Percentiles rank a stretch among this genome's conserved stretches.
Evolutionary conservation across 441 rosid species (phyloP).

Genomic region (Gossypium aridum): DNA sequence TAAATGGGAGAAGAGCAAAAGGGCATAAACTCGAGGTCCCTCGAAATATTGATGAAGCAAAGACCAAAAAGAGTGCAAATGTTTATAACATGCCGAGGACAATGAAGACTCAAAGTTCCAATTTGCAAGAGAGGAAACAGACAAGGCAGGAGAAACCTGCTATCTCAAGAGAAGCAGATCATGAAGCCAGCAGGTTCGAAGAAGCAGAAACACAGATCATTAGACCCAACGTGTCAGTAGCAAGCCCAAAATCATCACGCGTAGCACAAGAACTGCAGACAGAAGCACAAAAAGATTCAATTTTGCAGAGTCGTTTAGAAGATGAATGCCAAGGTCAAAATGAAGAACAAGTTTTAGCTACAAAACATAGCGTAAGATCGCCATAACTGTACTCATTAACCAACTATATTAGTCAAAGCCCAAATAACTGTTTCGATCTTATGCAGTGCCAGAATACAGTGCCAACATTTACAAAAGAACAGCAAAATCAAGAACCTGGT

Average conservation of each 20-base stretch:
- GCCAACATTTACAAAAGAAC: conserved; percentile 25
- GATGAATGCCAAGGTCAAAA: conserved; percentile 21
- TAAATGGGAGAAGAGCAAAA: conserved; percentile 27
- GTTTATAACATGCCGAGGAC: conserved; percentile 27
- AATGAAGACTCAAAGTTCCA: conserved; percentile 25
- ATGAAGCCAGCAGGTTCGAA: conserved; percentile 21
- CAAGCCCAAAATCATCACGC: conserved; percentile 14
- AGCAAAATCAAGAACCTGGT: conserved; percentile 22
- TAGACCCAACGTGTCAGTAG: conserved; percentile 21
- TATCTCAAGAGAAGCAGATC: conserved; percentile 25
- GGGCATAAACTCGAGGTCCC: conserved; percentile 24
- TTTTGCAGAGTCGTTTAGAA: conserved; percentile 2
- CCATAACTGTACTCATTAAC: conserved; percentile 8
- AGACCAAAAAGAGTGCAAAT: conserved; percentile 28
- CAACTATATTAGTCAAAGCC: conserved; percentile 12
- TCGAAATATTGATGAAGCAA: conserved; percentile 33
- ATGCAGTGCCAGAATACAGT: conserved; percentile 28
- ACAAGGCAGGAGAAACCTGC: conserved; percentile 22
- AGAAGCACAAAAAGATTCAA: conserved; percentile 22
- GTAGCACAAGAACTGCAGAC: conserved; percentile 15
- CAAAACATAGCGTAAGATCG: conserved; percentile 42
- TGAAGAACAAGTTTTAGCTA: conserved; percentile 26
- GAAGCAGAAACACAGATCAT: conserved; percentile 29
- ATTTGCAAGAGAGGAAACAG: conserved; percentile 32
- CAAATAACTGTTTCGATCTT: conserved; percentile 11